Percentiles rank a stretch among this genome's conserved stretches.
Evolutionary conservation across 2,329 filamentous ascomycete genomes (phyloP).

Genomic region (Fusarium sp.): DNA sequence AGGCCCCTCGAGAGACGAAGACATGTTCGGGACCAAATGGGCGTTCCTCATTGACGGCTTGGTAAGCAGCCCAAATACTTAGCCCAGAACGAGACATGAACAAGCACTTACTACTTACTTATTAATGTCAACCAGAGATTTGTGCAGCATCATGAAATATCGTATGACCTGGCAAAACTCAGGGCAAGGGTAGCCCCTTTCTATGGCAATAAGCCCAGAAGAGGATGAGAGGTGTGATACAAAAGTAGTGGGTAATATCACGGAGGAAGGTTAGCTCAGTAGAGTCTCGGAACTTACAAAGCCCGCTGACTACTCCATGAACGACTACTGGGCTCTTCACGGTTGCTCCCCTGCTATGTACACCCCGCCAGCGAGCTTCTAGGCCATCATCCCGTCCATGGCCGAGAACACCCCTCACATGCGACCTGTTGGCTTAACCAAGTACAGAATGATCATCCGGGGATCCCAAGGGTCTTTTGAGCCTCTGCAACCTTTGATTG

Average conservation of each 20-base stretch:
- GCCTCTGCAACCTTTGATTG: background rate
- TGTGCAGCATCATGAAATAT: background rate
- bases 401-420: background rate
- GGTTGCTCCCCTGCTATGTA: no score
- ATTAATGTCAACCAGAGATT: background rate
- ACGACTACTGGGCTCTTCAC: no score
- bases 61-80: no score
- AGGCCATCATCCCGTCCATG: background rate
- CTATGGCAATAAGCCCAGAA: no score
- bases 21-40: no score
- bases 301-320: no score
- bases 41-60: no score
- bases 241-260: no score
- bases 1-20: background rate
- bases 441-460: background rate
- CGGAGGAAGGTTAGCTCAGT: no score
- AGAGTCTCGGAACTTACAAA: no score
- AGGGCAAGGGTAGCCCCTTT: background rate
- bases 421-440: background rate
- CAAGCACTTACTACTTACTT: background rate
- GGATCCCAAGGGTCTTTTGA: background rate
- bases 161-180: background rate
- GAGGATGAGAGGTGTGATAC: no score
- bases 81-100: background rate
- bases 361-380: no score